Conservation (phyloP, 1,139 yeast genomes). For the Geotrichum fermentans region DNA sequence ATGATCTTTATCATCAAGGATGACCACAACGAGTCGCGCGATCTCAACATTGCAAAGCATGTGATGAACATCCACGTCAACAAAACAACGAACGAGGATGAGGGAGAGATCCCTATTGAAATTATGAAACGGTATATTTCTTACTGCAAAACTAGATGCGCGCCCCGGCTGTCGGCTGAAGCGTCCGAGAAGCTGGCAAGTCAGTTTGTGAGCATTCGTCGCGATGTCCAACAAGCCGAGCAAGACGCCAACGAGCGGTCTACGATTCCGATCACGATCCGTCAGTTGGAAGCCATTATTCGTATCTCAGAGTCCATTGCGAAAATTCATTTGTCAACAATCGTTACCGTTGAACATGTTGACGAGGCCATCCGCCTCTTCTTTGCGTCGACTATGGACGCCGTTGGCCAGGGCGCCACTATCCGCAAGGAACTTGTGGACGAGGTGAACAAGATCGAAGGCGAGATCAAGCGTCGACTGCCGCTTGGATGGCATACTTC, state of each 20-base stretch:
- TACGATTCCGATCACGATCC: conserved; percentile 92
- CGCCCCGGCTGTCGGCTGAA: conserved; percentile 84
- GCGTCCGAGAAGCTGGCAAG: conserved; percentile 92
- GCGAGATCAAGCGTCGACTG: conserved; percentile 78
- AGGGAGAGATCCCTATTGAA: conserved; percentile 85
- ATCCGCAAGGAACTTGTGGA: conserved; percentile 50
- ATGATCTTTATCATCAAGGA: conserved; percentile 97
- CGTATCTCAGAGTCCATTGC: conserved; percentile 96
- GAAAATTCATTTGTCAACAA: conserved; percentile 73
- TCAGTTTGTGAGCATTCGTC: conserved; percentile 87
- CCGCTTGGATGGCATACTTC: conserved; percentile 98
- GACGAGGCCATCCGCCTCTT: conserved; percentile 93
- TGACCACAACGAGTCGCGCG: conserved; percentile 83
- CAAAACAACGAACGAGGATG: conserved; percentile 53
- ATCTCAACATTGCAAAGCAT: conserved; percentile 86
- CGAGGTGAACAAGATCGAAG: conserved; percentile 76
- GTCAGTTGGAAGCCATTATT: conserved; percentile 95
- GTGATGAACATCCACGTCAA: conserved; percentile 95
- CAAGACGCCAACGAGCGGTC: conserved; percentile 81
- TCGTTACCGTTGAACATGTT: conserved; percentile 85
- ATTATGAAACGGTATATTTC: conserved; percentile 89
- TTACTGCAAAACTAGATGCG: conserved; percentile 83
- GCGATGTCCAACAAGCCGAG: conserved; percentile 77
- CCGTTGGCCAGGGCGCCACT: conserved; percentile 78
- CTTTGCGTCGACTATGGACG: conserved; percentile 97